Evolutionary conservation across 352 stramenopile species (phyloP), one percentile per base, ranked within the genome.

Genomic region (Elongisporangium anandrum): DNA sequence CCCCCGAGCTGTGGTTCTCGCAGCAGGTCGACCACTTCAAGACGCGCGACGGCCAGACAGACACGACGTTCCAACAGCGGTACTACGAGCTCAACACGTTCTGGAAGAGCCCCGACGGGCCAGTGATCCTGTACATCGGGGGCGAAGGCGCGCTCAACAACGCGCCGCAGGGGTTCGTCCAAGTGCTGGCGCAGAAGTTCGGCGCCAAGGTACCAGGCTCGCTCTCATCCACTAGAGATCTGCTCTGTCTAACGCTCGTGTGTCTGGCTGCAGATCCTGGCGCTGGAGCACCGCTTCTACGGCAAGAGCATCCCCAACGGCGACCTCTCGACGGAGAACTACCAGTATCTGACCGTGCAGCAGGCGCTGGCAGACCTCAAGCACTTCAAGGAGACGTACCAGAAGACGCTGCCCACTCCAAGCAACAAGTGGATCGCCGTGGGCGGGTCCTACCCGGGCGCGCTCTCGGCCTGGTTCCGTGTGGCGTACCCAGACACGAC

Each of bases 271-370:
- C 62, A 90, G 66, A 81, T 95, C 56, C 56, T 96, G 56, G 82
- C 88, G 45, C 69, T 96, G 15, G 88, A 96, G 59, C 88, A 96
- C 61, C 80, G 88, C 15, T 96, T 94, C 51, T 96, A 96, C 54
- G 88, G 88, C 23, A 80, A 93, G 62, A 93, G 81, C 59, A 65
- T 93, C 16, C 87, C 88, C n/a, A 88, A 89, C 24, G 68, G 70
- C 23, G 79, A 89, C 60, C 63, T 95, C 24, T 86, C 81, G 51
- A 91, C 77, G 0, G 61, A 70, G 5, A 93, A 94, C 65, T 86
- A 92, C 62, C 65, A 68, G 8, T 90, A 80, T 45, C 69, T 96
- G 52, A 91, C 74, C 12, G 85, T 96, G n/a, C 70, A 94, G 57
- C 85, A 97, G 57, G 88, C 87, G 17, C 70, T 96, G 22, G 85